Percentiles rank a stretch among this genome's conserved stretches.
Evolutionary conservation across 805 yeast species (phyloP).

Genomic region (Nakazawaea ishiwadae): DNA sequence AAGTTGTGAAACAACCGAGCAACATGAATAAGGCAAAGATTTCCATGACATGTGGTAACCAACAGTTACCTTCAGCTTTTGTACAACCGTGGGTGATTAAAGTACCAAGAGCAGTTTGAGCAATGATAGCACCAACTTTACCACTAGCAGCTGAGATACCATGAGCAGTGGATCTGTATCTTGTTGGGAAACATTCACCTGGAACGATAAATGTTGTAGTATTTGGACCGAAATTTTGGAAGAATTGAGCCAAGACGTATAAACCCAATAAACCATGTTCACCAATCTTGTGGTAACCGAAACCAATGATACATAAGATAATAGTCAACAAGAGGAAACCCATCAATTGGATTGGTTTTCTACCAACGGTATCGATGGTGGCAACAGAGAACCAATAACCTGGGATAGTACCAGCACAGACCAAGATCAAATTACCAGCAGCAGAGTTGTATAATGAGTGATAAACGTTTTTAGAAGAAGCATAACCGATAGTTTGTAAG

Average conservation of each 20-base stretch:
- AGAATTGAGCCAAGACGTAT: constrained; percentile 78
- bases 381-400: constrained; percentile 89
- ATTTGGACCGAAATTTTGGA: constrained; percentile 92
- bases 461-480: constrained; percentile 68
- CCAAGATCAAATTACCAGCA: constrained; percentile 88
- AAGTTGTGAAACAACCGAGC: constrained; percentile 60
- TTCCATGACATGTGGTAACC: constrained; percentile 90
- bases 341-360: constrained; percentile 75
- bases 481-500: constrained; percentile 79
- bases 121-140: constrained; percentile 90
- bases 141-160: constrained; percentile 93
- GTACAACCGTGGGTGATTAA: constrained; percentile 76
- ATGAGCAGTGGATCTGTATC: constrained; percentile 94
- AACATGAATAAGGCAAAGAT: constrained; percentile 91
- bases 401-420: constrained; percentile 93
- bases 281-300: constrained; percentile 68
- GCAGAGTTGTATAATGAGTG: constrained; percentile 66
- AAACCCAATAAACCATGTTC: constrained; percentile 69
- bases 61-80: constrained; percentile 57
- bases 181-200: constrained; percentile 90
- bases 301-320: constrained; percentile 77
- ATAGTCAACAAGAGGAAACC: constrained; percentile 72
- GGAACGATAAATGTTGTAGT: constrained; percentile 88
- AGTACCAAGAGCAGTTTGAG: constrained; percentile 85
- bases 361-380: constrained; percentile 74